These are phyloP conservation scores for Coemansia sp. DNA, from an alignment of 192 early-diverging fungal species.

Conservation along the genomic window DNA sequence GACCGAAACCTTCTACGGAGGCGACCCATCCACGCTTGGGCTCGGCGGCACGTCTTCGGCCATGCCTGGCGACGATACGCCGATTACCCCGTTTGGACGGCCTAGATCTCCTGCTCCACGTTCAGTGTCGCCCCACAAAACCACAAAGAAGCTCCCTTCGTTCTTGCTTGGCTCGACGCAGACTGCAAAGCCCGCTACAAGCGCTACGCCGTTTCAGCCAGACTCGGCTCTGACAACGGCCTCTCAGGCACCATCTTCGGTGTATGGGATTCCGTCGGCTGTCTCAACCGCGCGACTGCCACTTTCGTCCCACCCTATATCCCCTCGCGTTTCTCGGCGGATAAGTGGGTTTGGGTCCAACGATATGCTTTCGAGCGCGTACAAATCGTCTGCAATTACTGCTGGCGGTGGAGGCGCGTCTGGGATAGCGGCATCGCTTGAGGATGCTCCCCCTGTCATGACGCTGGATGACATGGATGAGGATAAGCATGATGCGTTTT, in stretches of 20 bases:
- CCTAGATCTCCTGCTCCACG: slow-evolving; percentile 46
- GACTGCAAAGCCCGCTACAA: slow-evolving; percentile 26
- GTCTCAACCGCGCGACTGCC: slow-evolving; percentile 16
- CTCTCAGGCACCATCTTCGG: slow-evolving; percentile 9
- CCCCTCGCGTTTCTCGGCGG: slow-evolving; percentile 41
- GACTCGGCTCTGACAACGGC: slow-evolving; percentile 18
- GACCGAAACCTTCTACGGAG: background rate
- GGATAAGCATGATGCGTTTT: slow-evolving; percentile 5
- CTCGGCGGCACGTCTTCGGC: background rate
- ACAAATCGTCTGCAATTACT: slow-evolving; percentile 20
- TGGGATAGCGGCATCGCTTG: slow-evolving; percentile 24
- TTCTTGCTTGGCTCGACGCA: slow-evolving; percentile 45
- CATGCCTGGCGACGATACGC: slow-evolving; percentile 3
- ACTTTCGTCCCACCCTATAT: slow-evolving; percentile 24
- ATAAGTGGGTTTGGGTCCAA: slow-evolving; percentile 55
- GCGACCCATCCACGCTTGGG: background rate
- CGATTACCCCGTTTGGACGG: slow-evolving; percentile 31
- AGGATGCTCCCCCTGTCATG: slow-evolving; percentile 49
- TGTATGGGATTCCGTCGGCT: slow-evolving; percentile 18
- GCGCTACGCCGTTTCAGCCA: slow-evolving; percentile 15
- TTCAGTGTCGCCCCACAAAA: slow-evolving; percentile 46
- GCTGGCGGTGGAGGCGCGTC: slow-evolving; percentile 3
- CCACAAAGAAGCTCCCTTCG: slow-evolving; percentile 44
- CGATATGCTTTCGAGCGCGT: slow-evolving; percentile 52
- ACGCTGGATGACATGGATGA: slow-evolving; percentile 46